Base-by-base conservation (phyloP, 2,329 filamentous ascomycete species). In the Aplosporella prunicola region DNA sequence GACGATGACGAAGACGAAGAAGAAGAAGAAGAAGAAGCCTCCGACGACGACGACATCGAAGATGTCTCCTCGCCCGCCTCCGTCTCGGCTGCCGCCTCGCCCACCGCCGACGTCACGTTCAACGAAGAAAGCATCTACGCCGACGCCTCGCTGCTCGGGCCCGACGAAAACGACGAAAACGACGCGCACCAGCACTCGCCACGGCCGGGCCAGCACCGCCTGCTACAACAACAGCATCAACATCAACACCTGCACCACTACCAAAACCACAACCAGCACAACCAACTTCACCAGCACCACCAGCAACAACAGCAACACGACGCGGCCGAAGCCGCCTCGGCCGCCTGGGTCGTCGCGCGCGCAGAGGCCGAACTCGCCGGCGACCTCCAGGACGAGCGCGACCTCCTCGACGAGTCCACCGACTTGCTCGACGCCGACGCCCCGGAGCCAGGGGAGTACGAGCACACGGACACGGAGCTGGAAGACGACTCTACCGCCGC, bases 391-490 rank as follows among this genome's bases (percentile, higher is more conserved):
- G 67, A 69, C 35, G 64, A 67, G 43, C 58, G 65, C 27, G 66
- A 68, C 35, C 29, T 41, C 10, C 50, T 52, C 25, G 43, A 50
- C 10, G 53, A 64, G n/a, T n/a, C n/a, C n/a, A n/a, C n/a, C n/a
- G n/a, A n/a, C n/a, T n/a, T n/a, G 48, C 44, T 64, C 25, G 68
- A 72, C 45, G 67, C 70, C 36, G 66, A 66, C 42, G 58, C 72
- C 15, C 69, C 67, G 0, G 68, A 71, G 45, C 68, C 67, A 4
- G 69, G 38, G 10, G 66, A 62, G 45, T 72, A 72, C 45, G 63
- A 72, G 47, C 69, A 72, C 45, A 72, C 69, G 3, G 69, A 72
- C 45, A 71, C 68, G 9, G 68, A 71, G 43, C 46, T 64, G 1
- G 65, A 69, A 35, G 65, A 68, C 41, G 49, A 48, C 18, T 47